Evolutionary conservation across 805 yeast species (phyloP).

Genomic region (Brettanomyces bruxellensis): DNA sequence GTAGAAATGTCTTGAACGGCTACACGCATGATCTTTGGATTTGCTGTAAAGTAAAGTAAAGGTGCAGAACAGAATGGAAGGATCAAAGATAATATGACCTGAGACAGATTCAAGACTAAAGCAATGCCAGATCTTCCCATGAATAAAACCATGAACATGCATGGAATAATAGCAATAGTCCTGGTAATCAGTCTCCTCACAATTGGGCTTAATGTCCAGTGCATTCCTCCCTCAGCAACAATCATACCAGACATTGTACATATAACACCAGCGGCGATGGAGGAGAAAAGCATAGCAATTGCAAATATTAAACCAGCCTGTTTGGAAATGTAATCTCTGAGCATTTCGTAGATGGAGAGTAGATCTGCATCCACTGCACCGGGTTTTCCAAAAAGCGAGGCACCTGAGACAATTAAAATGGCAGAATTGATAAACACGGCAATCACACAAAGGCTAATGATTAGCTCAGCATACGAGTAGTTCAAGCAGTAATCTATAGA

Average conservation of each 20-base stretch:
- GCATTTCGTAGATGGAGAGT: slow-evolving; percentile 62
- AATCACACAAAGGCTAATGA: slow-evolving; percentile 61
- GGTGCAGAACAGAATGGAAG: slow-evolving; percentile 85
- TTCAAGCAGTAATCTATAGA: slow-evolving; percentile 68
- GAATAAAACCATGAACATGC: slow-evolving; percentile 59
- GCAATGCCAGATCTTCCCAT: slow-evolving; percentile 70
- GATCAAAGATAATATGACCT: slow-evolving; percentile 72
- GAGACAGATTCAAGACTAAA: slow-evolving; percentile 72
- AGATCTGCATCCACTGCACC: slow-evolving; percentile 77
- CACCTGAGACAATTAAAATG: slow-evolving; percentile 73
- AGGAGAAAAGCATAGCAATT: slow-evolving; percentile 74
- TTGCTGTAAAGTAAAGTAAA: slow-evolving; percentile 70
- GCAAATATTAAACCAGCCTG: slow-evolving; percentile 80
- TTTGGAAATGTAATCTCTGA: slow-evolving; percentile 53
- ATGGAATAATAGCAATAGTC: slow-evolving; percentile 71
- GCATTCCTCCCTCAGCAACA: slow-evolving; percentile 83
- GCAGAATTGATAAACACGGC: slow-evolving; percentile 85
- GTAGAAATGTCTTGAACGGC: slow-evolving; percentile 15
- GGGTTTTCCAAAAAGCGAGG: slow-evolving; percentile 60
- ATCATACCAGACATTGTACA: slow-evolving; percentile 93
- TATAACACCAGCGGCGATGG: slow-evolving; percentile 86
- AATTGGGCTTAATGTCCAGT: slow-evolving; percentile 79
- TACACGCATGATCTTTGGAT: slow-evolving; percentile 58
- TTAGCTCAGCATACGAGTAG: slow-evolving; percentile 64
- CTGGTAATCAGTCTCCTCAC: slow-evolving; percentile 70